These are phyloP conservation scores for Boletellus deceptivus DNA, from an alignment of 1,284 basidiomycete species.

Conservation along the genomic window DNA sequence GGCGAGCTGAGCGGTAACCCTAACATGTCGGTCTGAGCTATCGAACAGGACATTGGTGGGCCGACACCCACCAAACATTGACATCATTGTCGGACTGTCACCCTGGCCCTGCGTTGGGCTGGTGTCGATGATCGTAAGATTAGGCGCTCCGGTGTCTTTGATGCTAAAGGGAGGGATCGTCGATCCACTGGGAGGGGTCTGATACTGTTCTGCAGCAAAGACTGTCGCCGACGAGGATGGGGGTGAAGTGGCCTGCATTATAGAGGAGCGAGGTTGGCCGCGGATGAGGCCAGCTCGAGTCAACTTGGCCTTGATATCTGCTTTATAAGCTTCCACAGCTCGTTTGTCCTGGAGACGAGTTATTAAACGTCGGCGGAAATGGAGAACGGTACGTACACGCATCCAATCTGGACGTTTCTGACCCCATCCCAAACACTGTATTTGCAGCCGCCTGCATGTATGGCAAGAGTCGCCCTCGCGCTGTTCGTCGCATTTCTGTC, in stretches of 20 bases:
- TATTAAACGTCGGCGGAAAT: conserved; percentile 7
- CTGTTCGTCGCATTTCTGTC: conserved; percentile 80
- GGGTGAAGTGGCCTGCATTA: conserved; percentile 38
- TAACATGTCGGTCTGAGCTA: conserved; percentile 17
- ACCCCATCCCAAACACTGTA: conserved; percentile 80
- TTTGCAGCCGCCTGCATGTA: conserved; percentile 72
- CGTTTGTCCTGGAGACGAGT: conserved; percentile 63
- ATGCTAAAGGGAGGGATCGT: conserved; percentile 16
- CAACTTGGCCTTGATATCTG: conserved; percentile 77
- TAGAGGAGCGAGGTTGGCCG: conserved; percentile 65
- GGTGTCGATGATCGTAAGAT: conserved; percentile 27
- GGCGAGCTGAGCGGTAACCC: conserved; percentile 33
- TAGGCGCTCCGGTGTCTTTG: conserved; percentile 19
- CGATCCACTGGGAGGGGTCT: conserved; percentile 21
- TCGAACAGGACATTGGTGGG: background rate
- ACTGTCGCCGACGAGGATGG: conserved; percentile 28
- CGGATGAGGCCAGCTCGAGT: conserved; percentile 74
- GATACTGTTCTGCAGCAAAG: conserved; percentile 35
- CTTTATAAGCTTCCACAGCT: conserved; percentile 76
- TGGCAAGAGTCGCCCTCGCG: conserved; percentile 73
- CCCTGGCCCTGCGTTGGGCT: conserved; percentile 11
- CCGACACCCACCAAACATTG: conserved; percentile 29
- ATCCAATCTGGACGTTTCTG: conserved; percentile 79
- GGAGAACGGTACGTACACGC: conserved; percentile 52
- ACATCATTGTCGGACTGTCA: conserved; percentile 30